phyloP scores from a whole-genome alignment of 495 filamentous ascomycete species.

The Physcia stellaris region DNA sequence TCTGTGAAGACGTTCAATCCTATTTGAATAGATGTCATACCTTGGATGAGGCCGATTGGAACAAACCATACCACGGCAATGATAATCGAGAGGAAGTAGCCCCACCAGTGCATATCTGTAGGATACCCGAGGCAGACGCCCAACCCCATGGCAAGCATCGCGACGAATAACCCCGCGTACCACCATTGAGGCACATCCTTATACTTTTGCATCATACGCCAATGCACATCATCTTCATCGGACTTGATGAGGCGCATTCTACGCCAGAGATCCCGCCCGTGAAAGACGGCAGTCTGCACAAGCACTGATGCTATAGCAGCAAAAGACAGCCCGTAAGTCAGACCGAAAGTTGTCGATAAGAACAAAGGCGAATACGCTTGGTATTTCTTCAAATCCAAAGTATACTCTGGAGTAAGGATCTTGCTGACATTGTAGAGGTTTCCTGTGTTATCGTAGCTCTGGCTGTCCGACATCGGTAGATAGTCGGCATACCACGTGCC shows the following conservation, averaged over 20 bases:
- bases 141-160: slow-evolving; percentile 37
- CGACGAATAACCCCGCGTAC: slow-evolving; percentile 36
- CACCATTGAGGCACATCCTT: slow-evolving; percentile 48
- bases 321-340: slow-evolving; percentile 47
- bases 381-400: slow-evolving; percentile 42
- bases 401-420: slow-evolving; percentile 38
- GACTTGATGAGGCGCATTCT: slow-evolving; percentile 32
- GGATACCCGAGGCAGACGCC: slow-evolving; percentile 37
- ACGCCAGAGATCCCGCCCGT: slow-evolving; percentile 40
- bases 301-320: slow-evolving; percentile 42
- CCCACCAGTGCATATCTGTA: slow-evolving; percentile 38
- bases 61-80: slow-evolving; percentile 36
- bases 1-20: slow-evolving; percentile 44
- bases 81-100: slow-evolving; percentile 37
- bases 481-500: slow-evolving; percentile 35
- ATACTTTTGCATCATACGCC: slow-evolving; percentile 47
- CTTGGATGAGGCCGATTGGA: slow-evolving; percentile 39
- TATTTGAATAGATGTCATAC: slow-evolving; percentile 38
- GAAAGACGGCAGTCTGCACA: slow-evolving; percentile 39
- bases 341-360: slow-evolving; percentile 43
- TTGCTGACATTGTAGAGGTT: slow-evolving; percentile 34
- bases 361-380: slow-evolving; percentile 45
- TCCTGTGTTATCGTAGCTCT: slow-evolving; percentile 45
- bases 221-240: slow-evolving; percentile 55
- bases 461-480: slow-evolving; percentile 41